These are phyloP conservation scores for Gonium pectorale DNA, from an alignment of 139 green algal genomes.

Conservation along the genomic window DNA sequence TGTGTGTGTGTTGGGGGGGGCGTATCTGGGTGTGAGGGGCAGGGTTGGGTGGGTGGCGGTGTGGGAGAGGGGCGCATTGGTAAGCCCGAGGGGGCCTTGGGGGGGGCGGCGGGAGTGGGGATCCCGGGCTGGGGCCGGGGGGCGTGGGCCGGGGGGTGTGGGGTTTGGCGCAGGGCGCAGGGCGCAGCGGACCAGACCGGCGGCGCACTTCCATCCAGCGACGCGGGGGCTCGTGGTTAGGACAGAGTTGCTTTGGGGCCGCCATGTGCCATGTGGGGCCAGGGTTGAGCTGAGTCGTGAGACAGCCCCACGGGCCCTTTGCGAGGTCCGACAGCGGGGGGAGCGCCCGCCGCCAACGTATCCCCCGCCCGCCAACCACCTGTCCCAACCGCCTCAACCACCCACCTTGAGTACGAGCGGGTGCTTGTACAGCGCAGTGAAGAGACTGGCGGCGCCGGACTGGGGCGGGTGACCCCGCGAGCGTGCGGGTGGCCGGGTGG, in stretches of 20 bases:
- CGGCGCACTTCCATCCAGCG: too few species aligned
- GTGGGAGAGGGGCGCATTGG: not conserved
- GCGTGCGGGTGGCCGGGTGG: too few species aligned
- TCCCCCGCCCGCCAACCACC: not conserved
- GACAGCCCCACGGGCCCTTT: too few species aligned
- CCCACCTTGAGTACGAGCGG: conserved; percentile 14
- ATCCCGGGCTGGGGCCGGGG: not conserved
- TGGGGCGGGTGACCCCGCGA: too few species aligned
- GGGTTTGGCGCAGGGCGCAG: too few species aligned
- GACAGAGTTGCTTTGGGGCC: not conserved
- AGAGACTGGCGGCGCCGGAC: not conserved
- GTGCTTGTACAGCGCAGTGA: conserved; percentile 29
- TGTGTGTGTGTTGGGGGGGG: not conserved
- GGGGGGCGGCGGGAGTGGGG: not conserved
- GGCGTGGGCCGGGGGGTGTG: too few species aligned
- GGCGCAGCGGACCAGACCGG: too few species aligned
- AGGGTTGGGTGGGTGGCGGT: not conserved
- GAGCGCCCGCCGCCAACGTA: not conserved
- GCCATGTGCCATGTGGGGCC: not conserved
- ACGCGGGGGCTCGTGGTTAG: not conserved
- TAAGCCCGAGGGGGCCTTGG: not conserved
- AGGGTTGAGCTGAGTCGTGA: too few species aligned
- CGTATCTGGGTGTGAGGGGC: not conserved
- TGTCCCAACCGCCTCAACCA: not conserved
- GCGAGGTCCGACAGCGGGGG: not conserved